Evolutionary conservation across 2,329 filamentous ascomycete genomes (phyloP).

Genomic region (Aspergillus sojae): DNA sequence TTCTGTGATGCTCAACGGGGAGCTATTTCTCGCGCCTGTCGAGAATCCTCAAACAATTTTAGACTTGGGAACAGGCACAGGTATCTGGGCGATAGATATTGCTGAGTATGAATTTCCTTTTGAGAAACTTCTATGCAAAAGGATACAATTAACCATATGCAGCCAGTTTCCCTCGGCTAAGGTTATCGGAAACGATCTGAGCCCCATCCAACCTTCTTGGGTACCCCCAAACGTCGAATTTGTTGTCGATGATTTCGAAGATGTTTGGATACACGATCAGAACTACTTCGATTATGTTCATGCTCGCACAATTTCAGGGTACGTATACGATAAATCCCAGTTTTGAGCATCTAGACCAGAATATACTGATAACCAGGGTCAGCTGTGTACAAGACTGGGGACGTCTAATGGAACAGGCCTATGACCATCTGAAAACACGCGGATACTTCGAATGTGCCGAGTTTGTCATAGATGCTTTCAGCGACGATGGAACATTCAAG

Average conservation of each 20-base stretch:
- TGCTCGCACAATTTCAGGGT: background rate
- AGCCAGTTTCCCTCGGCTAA: constrained; percentile 30
- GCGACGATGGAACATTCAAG: constrained; percentile 28
- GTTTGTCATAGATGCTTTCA: constrained; percentile 20
- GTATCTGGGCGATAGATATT: constrained; percentile 19
- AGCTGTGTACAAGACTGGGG: background rate
- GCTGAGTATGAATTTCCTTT: background rate
- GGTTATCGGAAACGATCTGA: constrained; percentile 52
- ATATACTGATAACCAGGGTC: background rate
- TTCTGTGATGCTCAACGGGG: background rate
- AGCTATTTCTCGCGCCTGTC: background rate
- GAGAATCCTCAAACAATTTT: background rate
- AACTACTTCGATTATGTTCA: background rate
- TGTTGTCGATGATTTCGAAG: constrained; percentile 32
- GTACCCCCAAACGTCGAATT: constrained; percentile 34
- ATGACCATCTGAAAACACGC: constrained; percentile 31
- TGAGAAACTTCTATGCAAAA: too few relatives aligned
- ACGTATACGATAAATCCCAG: background rate
- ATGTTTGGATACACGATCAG: constrained; percentile 19
- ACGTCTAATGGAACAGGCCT: constrained; percentile 11
- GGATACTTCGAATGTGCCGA: constrained; percentile 33
- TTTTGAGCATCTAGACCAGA: background rate
- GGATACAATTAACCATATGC: background rate
- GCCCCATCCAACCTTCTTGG: constrained; percentile 52
- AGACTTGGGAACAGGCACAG: constrained; percentile 14